Conservation (phyloP, 2,329 filamentous ascomycete species). For the Monosporascus sp. region DNA sequence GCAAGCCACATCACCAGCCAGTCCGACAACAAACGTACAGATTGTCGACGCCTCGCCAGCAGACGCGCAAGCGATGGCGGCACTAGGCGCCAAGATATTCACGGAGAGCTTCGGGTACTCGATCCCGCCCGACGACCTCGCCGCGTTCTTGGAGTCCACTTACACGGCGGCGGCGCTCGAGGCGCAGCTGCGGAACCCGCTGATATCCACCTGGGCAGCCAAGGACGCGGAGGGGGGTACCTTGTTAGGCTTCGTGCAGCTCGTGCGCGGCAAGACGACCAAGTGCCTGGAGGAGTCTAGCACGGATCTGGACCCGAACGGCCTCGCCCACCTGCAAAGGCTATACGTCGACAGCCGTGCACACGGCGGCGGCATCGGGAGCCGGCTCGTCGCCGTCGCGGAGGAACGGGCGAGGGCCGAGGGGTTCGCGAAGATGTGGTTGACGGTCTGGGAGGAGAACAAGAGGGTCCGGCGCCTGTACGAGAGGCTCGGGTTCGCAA, state of each 20-base stretch:
- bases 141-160: constrained; percentile 13
- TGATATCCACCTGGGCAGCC: constrained; percentile 15
- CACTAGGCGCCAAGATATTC: constrained; percentile 20
- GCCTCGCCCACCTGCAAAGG: constrained; percentile 20
- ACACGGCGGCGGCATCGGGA: constrained; percentile 24
- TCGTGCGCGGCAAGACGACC: constrained; percentile 15
- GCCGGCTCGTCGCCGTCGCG: constrained; percentile 17
- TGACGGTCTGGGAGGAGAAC: constrained; percentile 24
- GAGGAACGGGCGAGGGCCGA: constrained; percentile 19
- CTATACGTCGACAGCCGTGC: constrained; percentile 22
- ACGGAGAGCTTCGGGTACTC: constrained; percentile 20
- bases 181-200: constrained; percentile 14
- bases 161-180: constrained; percentile 16
- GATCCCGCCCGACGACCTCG: constrained; percentile 17
- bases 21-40: background rate
- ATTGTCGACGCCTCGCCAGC: constrained; percentile 14
- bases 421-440: constrained; percentile 21
- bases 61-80: constrained; percentile 20
- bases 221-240: constrained; percentile 9
- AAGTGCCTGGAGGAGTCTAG: constrained; percentile 10
- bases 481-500: constrained; percentile 15
- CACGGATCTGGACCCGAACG: constrained; percentile 5
- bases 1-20: background rate
- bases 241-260: constrained; percentile 21
- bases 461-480: constrained; percentile 17